Conservation (phyloP, 2,329 filamentous ascomycete genomes). For the Apiospora arundinis region DNA sequence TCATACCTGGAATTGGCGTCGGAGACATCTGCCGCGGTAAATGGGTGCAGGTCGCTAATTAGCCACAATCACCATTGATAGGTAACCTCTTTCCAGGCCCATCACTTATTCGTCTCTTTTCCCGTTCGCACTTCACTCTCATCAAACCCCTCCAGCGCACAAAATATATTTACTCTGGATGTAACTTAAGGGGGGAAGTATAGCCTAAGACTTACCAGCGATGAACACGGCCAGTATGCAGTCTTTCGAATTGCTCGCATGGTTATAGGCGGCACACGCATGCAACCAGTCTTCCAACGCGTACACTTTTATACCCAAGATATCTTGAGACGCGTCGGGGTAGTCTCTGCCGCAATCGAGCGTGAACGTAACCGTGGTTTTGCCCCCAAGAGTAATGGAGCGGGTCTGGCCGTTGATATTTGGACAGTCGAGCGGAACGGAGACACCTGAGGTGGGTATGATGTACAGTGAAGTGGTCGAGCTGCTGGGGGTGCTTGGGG, state of each 20-base stretch:
- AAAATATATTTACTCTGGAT: no score
- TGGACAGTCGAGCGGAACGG: neutral
- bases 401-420: neutral
- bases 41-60: neutral
- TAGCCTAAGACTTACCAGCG: neutral
- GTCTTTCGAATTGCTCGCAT: neutral
- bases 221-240: neutral
- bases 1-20: neutral
- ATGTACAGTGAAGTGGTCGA: neutral
- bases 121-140: no score
- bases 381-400: neutral
- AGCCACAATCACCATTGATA: neutral
- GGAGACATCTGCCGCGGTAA: neutral
- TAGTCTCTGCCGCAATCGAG: neutral
- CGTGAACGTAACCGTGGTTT: neutral
- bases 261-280: neutral
- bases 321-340: neutral
- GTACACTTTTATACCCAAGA: neutral
- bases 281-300: neutral
- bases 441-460: neutral
- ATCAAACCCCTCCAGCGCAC: no score
- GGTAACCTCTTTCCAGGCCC: no score
- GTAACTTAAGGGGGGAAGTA: no score
- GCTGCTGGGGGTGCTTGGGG: neutral
- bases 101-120: no score